Conservation (phyloP, 192 early-diverging fungal species). For the Coemansia sp. region DNA sequence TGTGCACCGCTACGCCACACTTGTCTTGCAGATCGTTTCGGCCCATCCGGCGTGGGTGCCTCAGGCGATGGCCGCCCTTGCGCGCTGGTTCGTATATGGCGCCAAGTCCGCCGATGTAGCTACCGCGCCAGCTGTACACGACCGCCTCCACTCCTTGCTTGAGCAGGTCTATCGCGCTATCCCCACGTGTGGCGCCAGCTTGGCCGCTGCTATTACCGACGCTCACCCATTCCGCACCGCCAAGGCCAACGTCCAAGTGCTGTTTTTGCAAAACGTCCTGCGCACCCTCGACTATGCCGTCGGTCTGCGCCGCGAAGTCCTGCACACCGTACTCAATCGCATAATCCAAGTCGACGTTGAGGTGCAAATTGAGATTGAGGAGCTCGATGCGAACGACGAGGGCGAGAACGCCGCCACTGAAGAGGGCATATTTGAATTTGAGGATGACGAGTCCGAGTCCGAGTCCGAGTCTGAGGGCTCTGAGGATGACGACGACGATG, state of each 20-base stretch:
- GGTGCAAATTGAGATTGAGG: slow-evolving; percentile 90
- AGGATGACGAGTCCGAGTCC: slow-evolving; percentile 43
- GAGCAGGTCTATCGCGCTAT: slow-evolving; percentile 35
- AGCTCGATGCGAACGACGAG: slow-evolving; percentile 63
- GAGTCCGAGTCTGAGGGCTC: slow-evolving; percentile 20
- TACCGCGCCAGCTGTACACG: slow-evolving; percentile 20
- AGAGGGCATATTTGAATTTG: slow-evolving; percentile 60
- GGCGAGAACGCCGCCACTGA: slow-evolving; percentile 38
- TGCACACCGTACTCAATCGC: slow-evolving; percentile 79
- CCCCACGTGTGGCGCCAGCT: slow-evolving; percentile 39
- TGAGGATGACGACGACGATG: background rate
- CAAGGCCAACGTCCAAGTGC: slow-evolving; percentile 25
- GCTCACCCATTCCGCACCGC: slow-evolving; percentile 27
- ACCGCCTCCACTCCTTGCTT: slow-evolving; percentile 25
- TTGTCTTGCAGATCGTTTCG: slow-evolving; percentile 38
- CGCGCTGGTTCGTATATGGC: slow-evolving; percentile 44
- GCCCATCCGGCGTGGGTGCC: slow-evolving; percentile 46
- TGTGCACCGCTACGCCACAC: slow-evolving; percentile 38
- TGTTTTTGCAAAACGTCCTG: slow-evolving; percentile 72
- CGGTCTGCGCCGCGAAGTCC: slow-evolving; percentile 68
- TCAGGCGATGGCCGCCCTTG: slow-evolving; percentile 32
- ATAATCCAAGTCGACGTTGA: slow-evolving; percentile 91
- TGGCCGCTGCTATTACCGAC: slow-evolving; percentile 25
- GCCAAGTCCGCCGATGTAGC: slow-evolving; percentile 8
- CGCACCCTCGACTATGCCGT: slow-evolving; percentile 77